Percentiles rank a stretch among this genome's conserved stretches.
These are phyloP conservation scores for Eimeria sp. DNA, from an alignment of 169 alveolate species.

Conservation along the genomic window DNA sequence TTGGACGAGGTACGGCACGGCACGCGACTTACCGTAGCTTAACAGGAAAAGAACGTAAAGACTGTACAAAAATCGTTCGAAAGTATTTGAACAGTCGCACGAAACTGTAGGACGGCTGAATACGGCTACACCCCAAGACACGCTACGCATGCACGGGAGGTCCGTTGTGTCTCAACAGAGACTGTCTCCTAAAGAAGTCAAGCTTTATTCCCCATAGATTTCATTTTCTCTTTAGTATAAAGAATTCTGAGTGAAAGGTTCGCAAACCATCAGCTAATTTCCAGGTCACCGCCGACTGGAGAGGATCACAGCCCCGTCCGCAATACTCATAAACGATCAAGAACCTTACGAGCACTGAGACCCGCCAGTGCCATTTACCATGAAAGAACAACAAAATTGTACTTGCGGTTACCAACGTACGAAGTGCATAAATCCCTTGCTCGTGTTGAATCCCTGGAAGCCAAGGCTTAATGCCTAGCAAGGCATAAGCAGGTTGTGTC, in stretches of 20 bases:
- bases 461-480: neutral
- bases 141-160: constrained; percentile 43
- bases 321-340: neutral
- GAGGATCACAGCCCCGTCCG: constrained; percentile 56
- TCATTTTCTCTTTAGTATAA: neutral
- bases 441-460: neutral
- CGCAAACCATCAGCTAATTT: neutral
- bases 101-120: neutral
- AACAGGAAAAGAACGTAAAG: constrained; percentile 4
- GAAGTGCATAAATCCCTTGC: neutral
- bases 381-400: neutral
- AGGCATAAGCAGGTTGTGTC: neutral
- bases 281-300: constrained; percentile 53
- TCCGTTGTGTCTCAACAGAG: constrained; percentile 6
- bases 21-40: neutral
- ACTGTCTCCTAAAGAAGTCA: neutral
- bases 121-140: neutral
- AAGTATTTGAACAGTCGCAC: neutral
- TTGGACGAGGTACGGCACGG: neutral
- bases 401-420: neutral
- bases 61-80: neutral
- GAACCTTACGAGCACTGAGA: neutral
- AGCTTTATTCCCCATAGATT: neutral
- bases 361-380: neutral
- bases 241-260: neutral